Evolutionary conservation across 345 rosid genomes (phyloP).

Genomic region (Lagerstroemia speciosa): DNA sequence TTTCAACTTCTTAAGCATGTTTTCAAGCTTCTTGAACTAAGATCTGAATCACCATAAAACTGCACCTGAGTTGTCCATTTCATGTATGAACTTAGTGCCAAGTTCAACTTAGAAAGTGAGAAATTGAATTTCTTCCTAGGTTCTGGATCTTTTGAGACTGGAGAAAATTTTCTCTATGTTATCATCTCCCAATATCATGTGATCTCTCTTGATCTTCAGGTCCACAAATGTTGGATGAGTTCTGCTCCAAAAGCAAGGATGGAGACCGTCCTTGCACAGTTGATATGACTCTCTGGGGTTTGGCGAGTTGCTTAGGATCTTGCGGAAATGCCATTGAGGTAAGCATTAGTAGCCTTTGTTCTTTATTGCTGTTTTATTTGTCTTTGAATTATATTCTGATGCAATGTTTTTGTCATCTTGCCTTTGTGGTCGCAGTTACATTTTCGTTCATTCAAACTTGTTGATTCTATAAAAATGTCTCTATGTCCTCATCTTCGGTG

Average conservation of each 20-base stretch:
- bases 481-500: neutral
- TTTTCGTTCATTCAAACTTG: neutral
- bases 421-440: neutral
- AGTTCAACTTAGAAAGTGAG: neutral
- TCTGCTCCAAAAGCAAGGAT: constrained; percentile 38
- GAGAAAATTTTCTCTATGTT: neutral
- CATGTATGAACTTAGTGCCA: neutral
- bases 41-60: neutral
- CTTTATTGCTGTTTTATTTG: neutral
- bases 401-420: neutral
- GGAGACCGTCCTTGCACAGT: constrained; percentile 20
- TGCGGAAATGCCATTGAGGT: constrained; percentile 37
- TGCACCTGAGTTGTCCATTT: neutral
- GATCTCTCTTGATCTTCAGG: constrained; percentile 33
- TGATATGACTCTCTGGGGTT: constrained; percentile 42
- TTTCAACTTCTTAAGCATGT: neutral
- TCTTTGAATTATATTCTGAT: neutral
- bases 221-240: constrained; percentile 43
- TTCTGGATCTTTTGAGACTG: neutral
- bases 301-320: constrained; percentile 63
- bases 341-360: constrained; percentile 1
- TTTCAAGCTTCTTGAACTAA: neutral
- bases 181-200: constrained; percentile 1
- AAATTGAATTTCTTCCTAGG: neutral
- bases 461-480: neutral